Conservation (phyloP, 129 eudicot species). For the Erigeron canadensis region DNA sequence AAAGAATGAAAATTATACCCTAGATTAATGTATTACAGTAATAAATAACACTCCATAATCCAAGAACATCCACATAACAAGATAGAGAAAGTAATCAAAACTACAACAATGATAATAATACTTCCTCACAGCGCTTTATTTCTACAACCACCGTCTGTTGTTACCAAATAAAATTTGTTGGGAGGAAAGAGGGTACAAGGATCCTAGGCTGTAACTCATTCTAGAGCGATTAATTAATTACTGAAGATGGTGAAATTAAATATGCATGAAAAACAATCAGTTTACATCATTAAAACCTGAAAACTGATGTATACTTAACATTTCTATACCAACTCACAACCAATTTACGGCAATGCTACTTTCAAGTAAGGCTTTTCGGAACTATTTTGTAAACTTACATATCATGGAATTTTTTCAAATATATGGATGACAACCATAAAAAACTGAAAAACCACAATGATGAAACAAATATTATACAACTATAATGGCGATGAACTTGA, state of each 20-base stretch:
- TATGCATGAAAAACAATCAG: slow-evolving; percentile 7
- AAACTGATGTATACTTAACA: slow-evolving; percentile 4
- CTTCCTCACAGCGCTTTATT: not conserved
- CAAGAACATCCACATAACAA: not conserved
- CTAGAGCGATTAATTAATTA: slow-evolving; percentile 19
- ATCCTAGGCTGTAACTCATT: not conserved
- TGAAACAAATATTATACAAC: slow-evolving; percentile 13
- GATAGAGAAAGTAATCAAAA: not conserved
- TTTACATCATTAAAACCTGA: not conserved
- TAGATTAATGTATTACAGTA: not conserved
- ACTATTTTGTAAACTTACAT: not conserved
- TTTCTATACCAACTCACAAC: slow-evolving; percentile 15
- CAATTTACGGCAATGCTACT: slow-evolving; percentile 3
- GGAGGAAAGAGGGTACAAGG: not conserved
- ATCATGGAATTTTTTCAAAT: not conserved
- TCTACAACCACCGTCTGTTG: slow-evolving; percentile 3
- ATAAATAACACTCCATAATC: slow-evolving; percentile 3
- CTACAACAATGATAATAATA: not conserved
- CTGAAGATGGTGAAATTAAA: not conserved
- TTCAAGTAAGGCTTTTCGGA: slow-evolving; percentile 6
- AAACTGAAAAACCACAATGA: not conserved
- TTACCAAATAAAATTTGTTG: slow-evolving; percentile 1
- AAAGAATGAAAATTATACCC: not conserved
- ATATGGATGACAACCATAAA: slow-evolving; percentile 15
- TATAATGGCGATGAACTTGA: slow-evolving; percentile 15